These are phyloP conservation scores for Phaseolus coccineus DNA, from an alignment of 331 rosid species.

Conservation along the genomic window DNA sequence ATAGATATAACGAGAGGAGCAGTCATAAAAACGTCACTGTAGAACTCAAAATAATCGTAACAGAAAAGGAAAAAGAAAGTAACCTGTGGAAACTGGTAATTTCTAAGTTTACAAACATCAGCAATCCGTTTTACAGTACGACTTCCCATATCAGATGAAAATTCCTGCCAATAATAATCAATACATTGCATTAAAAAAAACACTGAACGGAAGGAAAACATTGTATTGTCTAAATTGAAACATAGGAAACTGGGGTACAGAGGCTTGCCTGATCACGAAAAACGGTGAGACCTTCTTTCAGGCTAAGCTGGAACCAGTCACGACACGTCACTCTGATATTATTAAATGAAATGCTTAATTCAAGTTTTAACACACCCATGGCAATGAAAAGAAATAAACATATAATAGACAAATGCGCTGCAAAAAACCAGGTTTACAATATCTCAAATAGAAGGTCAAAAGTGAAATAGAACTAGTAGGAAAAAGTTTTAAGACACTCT, in stretches of 20 bases:
- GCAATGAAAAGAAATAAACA: not conserved
- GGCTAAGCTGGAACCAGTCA: conserved; percentile 99
- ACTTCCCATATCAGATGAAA: conserved; percentile 98
- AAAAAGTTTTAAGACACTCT: conserved; percentile 20
- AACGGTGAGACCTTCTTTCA: conserved; percentile 99
- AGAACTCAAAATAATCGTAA: conserved; percentile 22
- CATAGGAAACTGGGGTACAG: conserved; percentile 25
- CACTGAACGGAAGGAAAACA: not conserved
- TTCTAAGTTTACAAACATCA: conserved; percentile 90
- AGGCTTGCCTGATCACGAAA: conserved; percentile 91
- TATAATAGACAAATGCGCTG: conserved; percentile 20
- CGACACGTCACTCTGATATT: conserved; percentile 94
- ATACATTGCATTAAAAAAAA: conserved; percentile 2
- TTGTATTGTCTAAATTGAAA: conserved; percentile 28
- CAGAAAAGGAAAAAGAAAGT: not conserved
- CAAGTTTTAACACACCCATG: conserved; percentile 16
- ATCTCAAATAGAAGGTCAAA: conserved; percentile 22
- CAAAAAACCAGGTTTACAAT: conserved; percentile 25
- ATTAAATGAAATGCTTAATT: conserved; percentile 44
- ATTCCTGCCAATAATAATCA: conserved; percentile 68
- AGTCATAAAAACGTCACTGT: conserved; percentile 21
- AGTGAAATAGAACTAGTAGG: conserved; percentile 7
- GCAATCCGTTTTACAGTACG: conserved; percentile 88
- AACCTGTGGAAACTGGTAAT: conserved; percentile 98
- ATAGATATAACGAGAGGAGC: not conserved